phyloP scores from a whole-genome alignment of 2,329 filamentous ascomycete species.

The Cladosporium colombiae region DNA sequence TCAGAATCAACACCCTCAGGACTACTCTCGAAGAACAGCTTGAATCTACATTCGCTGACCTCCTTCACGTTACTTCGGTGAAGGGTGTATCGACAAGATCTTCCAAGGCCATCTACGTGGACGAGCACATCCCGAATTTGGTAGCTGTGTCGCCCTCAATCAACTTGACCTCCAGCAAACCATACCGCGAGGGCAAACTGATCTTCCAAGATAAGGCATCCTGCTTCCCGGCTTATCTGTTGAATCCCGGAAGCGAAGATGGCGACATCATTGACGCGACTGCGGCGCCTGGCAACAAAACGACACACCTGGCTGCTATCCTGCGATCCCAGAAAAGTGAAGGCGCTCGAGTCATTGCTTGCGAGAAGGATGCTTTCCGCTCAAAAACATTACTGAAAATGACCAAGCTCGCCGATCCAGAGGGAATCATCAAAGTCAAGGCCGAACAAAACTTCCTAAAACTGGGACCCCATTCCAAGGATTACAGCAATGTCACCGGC shows the following conservation, averaged over 20 bases:
- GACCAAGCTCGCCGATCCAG: conserved; percentile 74
- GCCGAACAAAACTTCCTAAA: conserved; percentile 80
- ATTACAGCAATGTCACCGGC: conserved; percentile 71
- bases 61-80: conserved; percentile 58
- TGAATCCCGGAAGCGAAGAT: conserved; percentile 66
- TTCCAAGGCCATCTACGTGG: conserved; percentile 65
- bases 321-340: conserved; percentile 48
- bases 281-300: conserved; percentile 95
- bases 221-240: conserved; percentile 89
- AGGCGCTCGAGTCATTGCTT: conserved; percentile 65
- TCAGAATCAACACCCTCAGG: conserved; percentile 79
- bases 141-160: conserved; percentile 72
- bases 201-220: conserved; percentile 97
- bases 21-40: conserved; percentile 71
- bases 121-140: conserved; percentile 79
- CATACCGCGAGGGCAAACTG: conserved; percentile 74
- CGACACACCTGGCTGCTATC: conserved; percentile 85
- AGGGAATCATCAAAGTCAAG: conserved; percentile 65
- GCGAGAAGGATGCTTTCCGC: conserved; percentile 72
- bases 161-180: conserved; percentile 70
- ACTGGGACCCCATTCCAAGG: conserved; percentile 63
- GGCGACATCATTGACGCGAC: conserved; percentile 90
- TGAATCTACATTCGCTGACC: conserved; percentile 70
- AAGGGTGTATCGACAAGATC: conserved; percentile 41
- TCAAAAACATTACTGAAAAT: conserved; percentile 80